Evolutionary conservation across 2,329 filamentous ascomycete genomes (phyloP), one percentile per base, ranked within the genome.

Genomic region (Sarocladium brachiariae): DNA sequence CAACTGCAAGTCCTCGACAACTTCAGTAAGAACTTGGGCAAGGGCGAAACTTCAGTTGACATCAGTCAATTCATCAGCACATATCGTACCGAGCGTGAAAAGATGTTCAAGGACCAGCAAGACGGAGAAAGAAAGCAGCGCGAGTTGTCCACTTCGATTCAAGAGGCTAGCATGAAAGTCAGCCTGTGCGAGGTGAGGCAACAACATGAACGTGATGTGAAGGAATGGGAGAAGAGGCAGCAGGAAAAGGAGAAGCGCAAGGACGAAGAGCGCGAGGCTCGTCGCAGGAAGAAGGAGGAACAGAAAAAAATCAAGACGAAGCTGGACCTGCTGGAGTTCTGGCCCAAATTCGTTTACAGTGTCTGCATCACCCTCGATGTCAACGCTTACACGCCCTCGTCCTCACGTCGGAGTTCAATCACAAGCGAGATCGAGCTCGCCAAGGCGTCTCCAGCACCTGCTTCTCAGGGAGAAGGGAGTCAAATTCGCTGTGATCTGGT

Each of bases 321-420:
- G 27, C 58, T 56, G 13, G 73, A 79, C 56, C 63, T 69, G 43
- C 61, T 70, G 31, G 61, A 61, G 2, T 77, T 76, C 58, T 80
- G 76, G 77, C 72, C 76, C 4, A 71, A 70, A 49, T 65, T 66
- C 31, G 72, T 70, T 57, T 78, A 76, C 59, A 63, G 66, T 2
- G 65, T 79, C 37, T 74, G 68, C 18, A 73, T 80, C 58, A 74
- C 68, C n/a, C 66, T 80, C 21, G 76, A 79, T 41, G 69, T 68
- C 16, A 59, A 65, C 31, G 57, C 47, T 35, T 63, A 68, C 41
- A 75, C 74, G 0, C 71, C 72, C 1, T 49, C 55, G 30, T 73
- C 74, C 0, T 79, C 77, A 10, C 71, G 76, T 8, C 72, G 75
- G 19, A 69, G 61, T 45, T 80, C 77, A 1, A 56, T 75, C 11